Base-by-base conservation (phyloP, 768 basidiomycete genomes). In the Leccinum obscurum region DNA sequence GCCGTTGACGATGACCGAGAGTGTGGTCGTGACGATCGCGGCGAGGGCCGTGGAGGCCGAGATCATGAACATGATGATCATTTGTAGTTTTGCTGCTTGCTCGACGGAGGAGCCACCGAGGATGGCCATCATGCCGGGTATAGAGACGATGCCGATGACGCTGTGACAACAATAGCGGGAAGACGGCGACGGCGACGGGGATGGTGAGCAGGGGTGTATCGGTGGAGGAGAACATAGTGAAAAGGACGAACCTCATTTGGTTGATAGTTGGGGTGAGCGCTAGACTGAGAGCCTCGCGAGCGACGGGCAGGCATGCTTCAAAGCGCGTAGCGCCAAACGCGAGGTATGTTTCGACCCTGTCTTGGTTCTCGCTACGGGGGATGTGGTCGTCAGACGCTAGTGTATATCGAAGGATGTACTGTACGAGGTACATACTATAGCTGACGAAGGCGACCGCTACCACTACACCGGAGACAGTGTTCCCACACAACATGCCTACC, bases 21-120 rank as follows among this genome's bases (percentile, higher is more conserved):
- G 80, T 7, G 85, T 73, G 1, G 88, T 87, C 4, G 85, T 83
- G 55, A 83, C 76, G 56, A 92, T 86, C 3, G 87, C 81, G 13
- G 89, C 83, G 28, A 95, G 81, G 0, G 87, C 84, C 0, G 89
- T 89, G 59, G 85, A 83, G 0, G 92, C 86, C 3, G 87, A 86
- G 50, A 95, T 92, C 89, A 95, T 91, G 75, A 95, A 95, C 86
- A 94, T 91, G 76, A 95, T 92, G 59, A 95, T 86, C 88, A 94
- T 94, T 66, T 95, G 94, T 17, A 95, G 76, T 55, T 86, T 85
- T 2, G 91, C 91, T 0, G 93, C 94, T 73, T 93, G 92, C 20
- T 90, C 81, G 46, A 95, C 90, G 34, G 88, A 87, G 11, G 90
- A 84, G 0, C 93, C 93, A 13, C 91, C 94, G 13, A 95, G 85